Evolutionary conservation across 2,329 filamentous ascomycete genomes (phyloP), one percentile per base, ranked within the genome.

Genomic region (Salinomyces thailandicus): DNA sequence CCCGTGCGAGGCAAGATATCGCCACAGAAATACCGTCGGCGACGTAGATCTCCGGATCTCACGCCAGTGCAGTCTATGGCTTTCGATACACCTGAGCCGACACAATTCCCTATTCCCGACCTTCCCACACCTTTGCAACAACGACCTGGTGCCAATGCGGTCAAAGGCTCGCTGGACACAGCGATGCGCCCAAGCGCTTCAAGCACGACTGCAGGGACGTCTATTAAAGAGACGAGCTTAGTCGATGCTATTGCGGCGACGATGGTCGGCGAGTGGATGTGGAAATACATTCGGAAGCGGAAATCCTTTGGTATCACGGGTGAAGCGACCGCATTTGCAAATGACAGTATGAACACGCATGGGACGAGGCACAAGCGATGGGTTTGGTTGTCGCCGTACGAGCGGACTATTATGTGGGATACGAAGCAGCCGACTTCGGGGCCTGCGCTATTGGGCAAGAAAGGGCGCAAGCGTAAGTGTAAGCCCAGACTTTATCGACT

Each of bases 191-290:
- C 35, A 16, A 33, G 24, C 34, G 39, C 35, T 12, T 34, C 35
- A 6, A 16, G 14, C 9, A 33, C 38, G 12, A 16, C 39, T 2
- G 42, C 33, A 5, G 26, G 36, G 16, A 44, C 43, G 7, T 36
- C 40, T 17, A 4, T n/a, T 8, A 44, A 53, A 20, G 57, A 59
- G 42, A 49, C 81, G 0, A 81, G 78, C 30, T 85, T 96, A 11
- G 89, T 98, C 5, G 91, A 96, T 63, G 86, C 91, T 3, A 96
- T 98, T 59, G 87, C 91, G 1, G 87, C 93, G 55, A 93, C 89
- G 0, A 98, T 98, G 91, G 85, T 98, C 18, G 91, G 91, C 24
- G 91, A 96, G 54, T 91, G 85, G 82, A 89, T 93, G 83, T 87
- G 80, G 68, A 93, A 93, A 61, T 91, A 93, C 53, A 81, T 89